A percentile compares a stretch with the other conserved stretches of the same genome.
Conservation (phyloP, 2,329 filamentous ascomycete genomes). For the Didymella pomorum region DNA sequence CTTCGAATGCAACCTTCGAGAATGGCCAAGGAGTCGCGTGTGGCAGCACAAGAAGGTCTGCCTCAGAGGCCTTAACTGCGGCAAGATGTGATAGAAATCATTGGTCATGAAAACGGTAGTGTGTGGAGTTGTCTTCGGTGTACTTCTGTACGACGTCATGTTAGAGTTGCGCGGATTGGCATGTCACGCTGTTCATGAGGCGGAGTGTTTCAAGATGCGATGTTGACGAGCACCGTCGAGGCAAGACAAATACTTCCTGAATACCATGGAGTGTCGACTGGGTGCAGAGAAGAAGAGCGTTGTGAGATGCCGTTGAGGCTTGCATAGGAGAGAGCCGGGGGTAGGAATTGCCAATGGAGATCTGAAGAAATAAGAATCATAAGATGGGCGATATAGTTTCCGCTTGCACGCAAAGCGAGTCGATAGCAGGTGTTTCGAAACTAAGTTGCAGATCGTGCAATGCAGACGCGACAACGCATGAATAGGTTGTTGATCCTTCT, state of each 20-base stretch:
- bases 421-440: constrained; percentile 17
- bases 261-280: neutral
- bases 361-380: constrained; percentile 5
- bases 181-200: constrained; percentile 7
- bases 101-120: no score
- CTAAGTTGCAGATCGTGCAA: constrained; percentile 7
- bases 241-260: neutral
- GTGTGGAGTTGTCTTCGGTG: neutral
- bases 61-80: neutral
- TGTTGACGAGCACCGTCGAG: neutral
- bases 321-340: neutral
- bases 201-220: constrained; percentile 6
- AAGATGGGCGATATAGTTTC: constrained; percentile 20
- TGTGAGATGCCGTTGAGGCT: neutral
- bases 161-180: neutral
- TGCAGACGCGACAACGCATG: constrained; percentile 1
- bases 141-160: neutral
- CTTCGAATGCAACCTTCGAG: neutral
- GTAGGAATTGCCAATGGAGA: constrained; percentile 9
- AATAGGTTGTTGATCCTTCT: neutral
- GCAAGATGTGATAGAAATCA: no score
- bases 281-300: neutral
- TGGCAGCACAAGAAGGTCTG: neutral
- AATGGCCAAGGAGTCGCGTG: neutral
- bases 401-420: constrained; percentile 14